Conservation (phyloP, 2,329 filamentous ascomycete species). For the Hymenoscyphus albidus region DNA sequence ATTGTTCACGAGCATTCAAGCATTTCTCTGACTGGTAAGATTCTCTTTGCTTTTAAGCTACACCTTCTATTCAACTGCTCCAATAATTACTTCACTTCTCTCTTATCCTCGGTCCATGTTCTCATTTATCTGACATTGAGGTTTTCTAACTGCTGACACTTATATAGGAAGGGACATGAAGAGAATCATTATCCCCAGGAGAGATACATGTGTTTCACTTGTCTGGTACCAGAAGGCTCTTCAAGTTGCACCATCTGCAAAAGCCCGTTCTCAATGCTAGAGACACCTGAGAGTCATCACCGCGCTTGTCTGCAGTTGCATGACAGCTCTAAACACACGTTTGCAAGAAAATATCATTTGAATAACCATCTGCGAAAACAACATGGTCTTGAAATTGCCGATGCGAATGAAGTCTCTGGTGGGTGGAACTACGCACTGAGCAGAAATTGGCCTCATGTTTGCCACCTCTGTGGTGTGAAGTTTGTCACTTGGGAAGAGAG, state of each 20-base stretch:
- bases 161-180: conserved; percentile 22
- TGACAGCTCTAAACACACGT: conserved; percentile 12
- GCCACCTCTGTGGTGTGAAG: conserved; percentile 12
- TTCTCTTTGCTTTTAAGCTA: conserved; percentile 6
- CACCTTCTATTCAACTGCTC: neutral
- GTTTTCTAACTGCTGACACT: neutral
- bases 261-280: neutral
- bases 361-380: conserved; percentile 17
- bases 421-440: conserved; percentile 17
- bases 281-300: conserved; percentile 10
- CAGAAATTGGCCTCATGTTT: conserved; percentile 19
- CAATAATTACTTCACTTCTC: neutral
- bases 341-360: conserved; percentile 19
- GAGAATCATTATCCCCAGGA: conserved; percentile 19
- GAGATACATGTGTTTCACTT: conserved; percentile 21
- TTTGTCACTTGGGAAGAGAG: conserved; percentile 19
- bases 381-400: conserved; percentile 10
- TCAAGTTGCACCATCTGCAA: conserved; percentile 15
- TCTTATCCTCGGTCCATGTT: neutral
- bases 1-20: conserved; percentile 2
- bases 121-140: neutral
- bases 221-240: conserved; percentile 9
- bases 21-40: conserved; percentile 6
- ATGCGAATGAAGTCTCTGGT: conserved; percentile 10
- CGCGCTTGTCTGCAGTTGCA: conserved; percentile 15